Base-by-base conservation (phyloP, 768 basidiomycete species). In the Inosperma sp. region DNA sequence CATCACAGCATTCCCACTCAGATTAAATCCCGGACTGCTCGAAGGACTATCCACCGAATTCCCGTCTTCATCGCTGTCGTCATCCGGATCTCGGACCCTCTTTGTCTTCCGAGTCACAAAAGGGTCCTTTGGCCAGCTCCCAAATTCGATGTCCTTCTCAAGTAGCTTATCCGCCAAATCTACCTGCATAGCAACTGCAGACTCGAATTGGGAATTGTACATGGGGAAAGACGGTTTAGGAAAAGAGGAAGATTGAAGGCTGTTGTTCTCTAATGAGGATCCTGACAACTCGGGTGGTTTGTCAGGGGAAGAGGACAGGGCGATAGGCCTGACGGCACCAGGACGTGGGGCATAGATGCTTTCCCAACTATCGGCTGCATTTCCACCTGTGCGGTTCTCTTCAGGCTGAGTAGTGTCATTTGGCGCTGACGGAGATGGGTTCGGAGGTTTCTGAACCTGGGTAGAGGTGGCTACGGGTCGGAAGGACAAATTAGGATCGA, bases 131-230 rank as follows among this genome's bases (percentile, higher is more conserved):
- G 59, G 56, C 80, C 79, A 83, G 7, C 71, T 75, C 30, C 69
- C 72, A 54, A 75, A 80, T 54, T 82, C 81, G 4, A 83, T 72
- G 52, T 83, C 84, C 54, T 72, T 71, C 60, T 80, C 78, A 53
- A 84, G 64, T 54, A 82, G 59, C 60, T 77, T 79, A 41, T 70
- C 75, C 5, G 81, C 81, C 55, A 71, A 62, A 40, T 77, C 76
- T 14, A 80, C 73, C 54, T 75, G 72, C n/a, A 68, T 72, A 57
- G 81, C 78, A 3, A 83, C 69, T 51, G 19, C 51, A 12, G 48
- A 48, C 19, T 81, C 78, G 50, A 79, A 77, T 54, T 83, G 82
- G 4, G 83, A 82, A 52, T 75, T 80, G 57, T 75, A 82, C 2
- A 41, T 22, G 25, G 72, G 73, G 65, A 69, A 65, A 54, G 68